Evolutionary conservation across 192 early-diverging fungal species (phyloP).

Genomic region (Glomus cerebriforme): DNA sequence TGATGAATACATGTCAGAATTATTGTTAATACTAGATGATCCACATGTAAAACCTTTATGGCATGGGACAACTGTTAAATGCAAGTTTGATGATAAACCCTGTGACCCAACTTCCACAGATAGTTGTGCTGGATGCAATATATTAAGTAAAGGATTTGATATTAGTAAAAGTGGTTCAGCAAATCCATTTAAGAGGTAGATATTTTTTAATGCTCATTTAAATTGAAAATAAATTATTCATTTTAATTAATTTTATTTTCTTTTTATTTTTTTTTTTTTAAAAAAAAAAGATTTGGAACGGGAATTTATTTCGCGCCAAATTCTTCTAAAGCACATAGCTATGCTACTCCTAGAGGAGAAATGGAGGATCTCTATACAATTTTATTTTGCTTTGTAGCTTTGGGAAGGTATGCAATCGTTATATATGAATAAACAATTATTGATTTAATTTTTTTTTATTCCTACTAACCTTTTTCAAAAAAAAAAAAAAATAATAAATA

Average conservation of each 20-base stretch:
- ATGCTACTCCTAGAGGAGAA: constrained; percentile 24
- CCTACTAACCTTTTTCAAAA: neutral
- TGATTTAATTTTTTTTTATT: neutral
- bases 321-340: constrained; percentile 36
- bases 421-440: neutral
- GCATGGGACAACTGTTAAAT: constrained; percentile 33
- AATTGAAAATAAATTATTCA: no score
- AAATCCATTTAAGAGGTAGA: constrained; percentile 22
- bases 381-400: constrained; percentile 33
- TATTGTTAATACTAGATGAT: constrained; percentile 3
- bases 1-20: constrained; percentile 29
- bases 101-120: constrained; percentile 24
- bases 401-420: constrained; percentile 22
- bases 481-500: no score
- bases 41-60: constrained; percentile 33
- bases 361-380: constrained; percentile 20
- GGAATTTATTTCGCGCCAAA: constrained; percentile 36
- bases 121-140: constrained; percentile 33
- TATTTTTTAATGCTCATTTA: no score
- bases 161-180: constrained; percentile 29
- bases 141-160: constrained; percentile 32
- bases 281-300: constrained; percentile 28
- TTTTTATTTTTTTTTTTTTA: neutral
- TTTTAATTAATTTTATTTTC: no score
- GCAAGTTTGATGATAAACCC: constrained; percentile 11